These are phyloP conservation scores for Rhodotorula toruloides DNA, from an alignment of 768 basidiomycete species.

Conservation along the genomic window DNA sequence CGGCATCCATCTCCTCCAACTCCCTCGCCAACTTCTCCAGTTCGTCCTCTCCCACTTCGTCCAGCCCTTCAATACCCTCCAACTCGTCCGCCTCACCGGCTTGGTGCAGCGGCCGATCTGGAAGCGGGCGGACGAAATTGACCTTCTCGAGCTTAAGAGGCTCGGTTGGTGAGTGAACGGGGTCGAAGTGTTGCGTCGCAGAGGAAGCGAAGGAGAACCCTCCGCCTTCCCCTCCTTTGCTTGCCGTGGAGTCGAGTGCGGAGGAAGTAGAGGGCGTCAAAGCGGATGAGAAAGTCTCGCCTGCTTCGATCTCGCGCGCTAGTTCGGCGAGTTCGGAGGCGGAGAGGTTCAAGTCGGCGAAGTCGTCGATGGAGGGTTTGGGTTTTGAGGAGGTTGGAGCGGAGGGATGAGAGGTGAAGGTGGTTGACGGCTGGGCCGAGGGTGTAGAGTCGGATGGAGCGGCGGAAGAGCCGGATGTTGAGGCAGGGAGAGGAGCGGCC, in stretches of 20 bases:
- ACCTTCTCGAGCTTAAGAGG: constrained; percentile 23
- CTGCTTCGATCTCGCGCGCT: constrained; percentile 4
- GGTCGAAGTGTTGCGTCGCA: constrained; percentile 15
- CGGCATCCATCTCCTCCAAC: constrained; percentile 23
- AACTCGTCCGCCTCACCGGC: constrained; percentile 16
- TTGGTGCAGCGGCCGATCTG: constrained; percentile 22
- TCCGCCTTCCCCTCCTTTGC: background rate
- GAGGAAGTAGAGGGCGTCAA: background rate
- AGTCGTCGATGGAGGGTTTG: constrained; percentile 34
- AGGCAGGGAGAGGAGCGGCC: background rate
- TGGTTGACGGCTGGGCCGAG: background rate
- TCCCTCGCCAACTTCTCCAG: constrained; percentile 26
- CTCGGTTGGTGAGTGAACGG: constrained; percentile 2
- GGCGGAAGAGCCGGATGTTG: background rate
- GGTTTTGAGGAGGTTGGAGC: background rate
- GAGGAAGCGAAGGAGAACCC: background rate
- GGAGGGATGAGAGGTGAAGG: background rate
- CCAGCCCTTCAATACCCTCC: constrained; percentile 26
- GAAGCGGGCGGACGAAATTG: constrained; percentile 17
- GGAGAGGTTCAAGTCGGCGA: constrained; percentile 30
- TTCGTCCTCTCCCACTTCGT: constrained; percentile 16
- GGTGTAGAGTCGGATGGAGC: background rate
- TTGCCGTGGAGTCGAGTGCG: background rate
- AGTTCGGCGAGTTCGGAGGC: constrained; percentile 32
- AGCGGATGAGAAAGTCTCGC: constrained; percentile 20